Conservation (phyloP, 1,284 basidiomycete species). For the Bondarzewia mesenterica region DNA sequence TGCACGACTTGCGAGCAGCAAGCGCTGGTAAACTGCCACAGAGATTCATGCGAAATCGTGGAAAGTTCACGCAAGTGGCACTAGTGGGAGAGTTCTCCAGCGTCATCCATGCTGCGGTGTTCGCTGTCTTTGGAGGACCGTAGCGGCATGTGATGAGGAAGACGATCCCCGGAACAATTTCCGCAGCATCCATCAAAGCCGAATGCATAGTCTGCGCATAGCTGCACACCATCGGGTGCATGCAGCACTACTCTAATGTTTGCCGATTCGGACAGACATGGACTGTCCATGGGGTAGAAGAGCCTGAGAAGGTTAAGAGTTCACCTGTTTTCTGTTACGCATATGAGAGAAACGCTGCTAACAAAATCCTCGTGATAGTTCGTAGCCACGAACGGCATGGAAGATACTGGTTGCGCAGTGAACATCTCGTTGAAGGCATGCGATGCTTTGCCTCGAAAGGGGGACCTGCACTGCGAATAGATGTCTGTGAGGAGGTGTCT, state of each 20-base stretch:
- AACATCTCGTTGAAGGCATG: conserved; percentile 16
- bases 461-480: too few relatives aligned
- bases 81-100: too few relatives aligned
- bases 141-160: too few relatives aligned
- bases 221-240: neutral
- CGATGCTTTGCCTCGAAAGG: conserved; percentile 7
- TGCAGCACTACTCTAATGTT: neutral
- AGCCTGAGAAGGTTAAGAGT: neutral
- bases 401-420: conserved; percentile 4
- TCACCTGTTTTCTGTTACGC: neutral
- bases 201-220: neutral
- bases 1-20: too few relatives aligned
- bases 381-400: neutral
- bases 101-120: too few relatives aligned
- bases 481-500: too few relatives aligned
- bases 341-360: neutral
- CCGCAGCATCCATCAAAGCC: too few relatives aligned
- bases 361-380: neutral
- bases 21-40: too few relatives aligned
- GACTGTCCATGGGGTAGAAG: neutral
- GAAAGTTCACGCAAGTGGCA: too few relatives aligned
- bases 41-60: too few relatives aligned
- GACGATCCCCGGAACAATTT: too few relatives aligned
- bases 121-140: too few relatives aligned
- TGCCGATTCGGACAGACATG: neutral